Percentiles rank a stretch among this genome's conserved stretches.
These are phyloP conservation scores for Xylariales sp. DNA, from an alignment of 2,329 filamentous ascomycete species.

Conservation along the genomic window DNA sequence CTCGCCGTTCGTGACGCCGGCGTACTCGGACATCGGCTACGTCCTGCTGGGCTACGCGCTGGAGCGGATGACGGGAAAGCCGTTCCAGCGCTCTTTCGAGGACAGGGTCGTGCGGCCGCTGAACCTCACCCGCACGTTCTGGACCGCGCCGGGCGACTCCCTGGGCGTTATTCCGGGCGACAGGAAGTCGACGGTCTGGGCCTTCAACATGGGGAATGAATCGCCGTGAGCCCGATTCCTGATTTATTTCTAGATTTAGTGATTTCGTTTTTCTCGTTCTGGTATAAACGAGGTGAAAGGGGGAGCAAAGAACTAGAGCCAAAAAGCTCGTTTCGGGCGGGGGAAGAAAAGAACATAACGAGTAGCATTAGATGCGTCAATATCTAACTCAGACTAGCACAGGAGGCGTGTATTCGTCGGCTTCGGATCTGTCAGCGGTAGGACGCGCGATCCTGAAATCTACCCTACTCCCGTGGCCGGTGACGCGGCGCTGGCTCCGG, in stretches of 20 bases:
- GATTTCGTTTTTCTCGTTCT: too few species aligned
- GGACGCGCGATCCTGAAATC: slow-evolving; percentile 50
- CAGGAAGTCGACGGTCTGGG: slow-evolving; percentile 49
- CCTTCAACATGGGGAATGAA: slow-evolving; percentile 49
- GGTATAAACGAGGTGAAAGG: too few species aligned
- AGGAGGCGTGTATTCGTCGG: slow-evolving; percentile 51
- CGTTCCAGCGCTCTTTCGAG: slow-evolving; percentile 49
- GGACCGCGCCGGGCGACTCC: slow-evolving; percentile 47
- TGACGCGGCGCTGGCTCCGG: slow-evolving; percentile 51
- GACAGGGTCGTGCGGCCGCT: slow-evolving; percentile 50
- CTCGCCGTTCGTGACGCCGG: slow-evolving; percentile 51
- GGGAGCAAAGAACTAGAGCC: too few species aligned
- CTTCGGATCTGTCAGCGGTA: slow-evolving; percentile 47
- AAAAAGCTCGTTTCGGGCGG: too few species aligned
- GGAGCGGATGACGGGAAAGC: slow-evolving; percentile 51
- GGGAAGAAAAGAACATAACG: too few species aligned
- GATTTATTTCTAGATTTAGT: not conserved
- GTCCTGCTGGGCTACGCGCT: slow-evolving; percentile 53
- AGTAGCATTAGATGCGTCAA: too few species aligned
- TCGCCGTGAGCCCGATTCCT: slow-evolving; percentile 42
- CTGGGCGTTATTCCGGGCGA: slow-evolving; percentile 53
- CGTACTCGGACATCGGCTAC: slow-evolving; percentile 55
- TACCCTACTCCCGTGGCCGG: slow-evolving; percentile 46
- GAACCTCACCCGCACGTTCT: slow-evolving; percentile 50
- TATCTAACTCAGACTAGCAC: slow-evolving; percentile 41